Base-by-base conservation (phyloP, 352 stramenopile genomes). In the Pythium guiyangense region DNA sequence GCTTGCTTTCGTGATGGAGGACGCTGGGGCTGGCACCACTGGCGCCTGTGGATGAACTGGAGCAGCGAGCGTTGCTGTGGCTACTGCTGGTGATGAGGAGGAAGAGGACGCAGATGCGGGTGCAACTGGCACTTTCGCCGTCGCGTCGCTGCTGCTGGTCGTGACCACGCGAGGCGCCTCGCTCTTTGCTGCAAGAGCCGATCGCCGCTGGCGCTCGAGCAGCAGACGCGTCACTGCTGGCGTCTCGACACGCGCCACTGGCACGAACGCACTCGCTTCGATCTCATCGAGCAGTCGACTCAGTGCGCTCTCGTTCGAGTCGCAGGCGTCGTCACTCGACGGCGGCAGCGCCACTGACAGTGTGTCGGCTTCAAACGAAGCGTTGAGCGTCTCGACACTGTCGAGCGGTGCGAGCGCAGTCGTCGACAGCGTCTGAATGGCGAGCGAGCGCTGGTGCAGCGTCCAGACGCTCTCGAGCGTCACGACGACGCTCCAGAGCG, bases 161-260 rank as follows among this genome's bases (percentile, higher is more conserved):
- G 22, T 37, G 31, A 12, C 45, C 12, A 26, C 25, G 6, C 25
- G 6, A 22, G 25, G 17, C 26, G 22, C n/a, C 31, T 42, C n/a
- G 26, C 44, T 31, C 27, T 20, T 51, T 44, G 27, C 26, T 44
- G 18, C 25, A 26, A 37, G 9, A 2, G 10, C 25, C 15, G 27
- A 3, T n/a, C 17, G 34, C 34, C 49, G 59, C 26, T 63, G 48
- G 6, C 60, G 60, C 18, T 40, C 35, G 2, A 47, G 31, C 20
- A 67, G 15, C 60, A 67, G 20, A 14, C 52, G 40, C 6, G 60
- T 55, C 34, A 67, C 60, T 14, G 49, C 55, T 4, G 60, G 60
- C 1, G 43, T 63, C 29, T 53, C 27, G 11, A 63, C 59, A 6
- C 40, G 31, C 17, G 20, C 26, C 22, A 49, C 49, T 10, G 42